These are phyloP conservation scores for Phaeotremella fagi DNA, from an alignment of 768 basidiomycete species.

Conservation along the genomic window DNA sequence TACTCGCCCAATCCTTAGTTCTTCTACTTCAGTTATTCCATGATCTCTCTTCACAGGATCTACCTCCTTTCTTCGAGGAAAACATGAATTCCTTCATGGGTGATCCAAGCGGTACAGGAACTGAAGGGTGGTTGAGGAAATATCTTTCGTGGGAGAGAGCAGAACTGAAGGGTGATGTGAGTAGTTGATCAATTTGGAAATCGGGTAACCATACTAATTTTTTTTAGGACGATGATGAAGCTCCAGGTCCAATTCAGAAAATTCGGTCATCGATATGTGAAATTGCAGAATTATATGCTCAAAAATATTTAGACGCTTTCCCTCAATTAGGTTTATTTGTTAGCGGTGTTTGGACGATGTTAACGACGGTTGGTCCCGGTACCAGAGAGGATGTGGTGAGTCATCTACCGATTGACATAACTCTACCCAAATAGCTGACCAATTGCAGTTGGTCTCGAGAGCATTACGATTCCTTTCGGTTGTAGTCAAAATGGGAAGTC, in stretches of 20 bases:
- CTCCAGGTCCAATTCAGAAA: constrained; percentile 79
- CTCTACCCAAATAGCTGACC: neutral
- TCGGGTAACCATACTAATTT: no score
- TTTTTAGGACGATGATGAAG: constrained; percentile 61
- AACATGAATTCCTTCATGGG: constrained; percentile 76
- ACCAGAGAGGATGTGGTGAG: constrained; percentile 70
- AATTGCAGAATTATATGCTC: constrained; percentile 67
- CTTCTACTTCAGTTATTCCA: constrained; percentile 82
- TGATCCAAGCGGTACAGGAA: constrained; percentile 51
- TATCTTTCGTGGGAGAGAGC: constrained; percentile 76
- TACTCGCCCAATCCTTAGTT: constrained; percentile 68
- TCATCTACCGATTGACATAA: constrained; percentile 3
- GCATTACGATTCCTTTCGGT: constrained; percentile 86
- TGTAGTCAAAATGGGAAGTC: constrained; percentile 80
- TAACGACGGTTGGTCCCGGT: constrained; percentile 61
- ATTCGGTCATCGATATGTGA: constrained; percentile 86
- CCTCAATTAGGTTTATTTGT: constrained; percentile 58
- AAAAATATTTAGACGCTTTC: constrained; percentile 51
- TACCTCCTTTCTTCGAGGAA: constrained; percentile 92
- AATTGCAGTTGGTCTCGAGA: constrained; percentile 67
- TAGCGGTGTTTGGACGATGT: constrained; percentile 80
- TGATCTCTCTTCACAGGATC: constrained; percentile 90
- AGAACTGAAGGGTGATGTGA: constrained; percentile 65
- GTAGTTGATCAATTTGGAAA: constrained; percentile 38
- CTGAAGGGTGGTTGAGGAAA: constrained; percentile 62